phyloP scores from a whole-genome alignment of 2,329 filamentous ascomycete genomes.

The Monilinia polystroma region DNA sequence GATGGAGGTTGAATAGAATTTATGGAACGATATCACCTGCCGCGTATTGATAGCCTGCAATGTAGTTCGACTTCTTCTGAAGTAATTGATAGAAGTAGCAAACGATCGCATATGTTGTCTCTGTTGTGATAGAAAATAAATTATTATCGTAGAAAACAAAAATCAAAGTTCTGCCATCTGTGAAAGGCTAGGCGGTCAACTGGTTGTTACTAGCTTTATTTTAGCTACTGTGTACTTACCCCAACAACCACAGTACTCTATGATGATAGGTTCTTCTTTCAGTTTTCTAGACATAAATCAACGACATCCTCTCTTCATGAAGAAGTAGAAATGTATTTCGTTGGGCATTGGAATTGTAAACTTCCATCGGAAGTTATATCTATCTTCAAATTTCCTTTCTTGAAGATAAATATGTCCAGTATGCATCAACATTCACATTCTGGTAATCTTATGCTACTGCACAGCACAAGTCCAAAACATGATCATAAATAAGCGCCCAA shows the following conservation, averaged over 20 bases:
- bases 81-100: conserved; percentile 11
- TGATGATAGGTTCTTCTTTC: too few relatives aligned
- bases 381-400: too few relatives aligned
- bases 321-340: not conserved
- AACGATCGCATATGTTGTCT: conserved; percentile 8
- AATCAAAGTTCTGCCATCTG: conserved; percentile 11
- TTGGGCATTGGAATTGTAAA: too few relatives aligned
- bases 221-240: too few relatives aligned
- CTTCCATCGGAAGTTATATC: too few relatives aligned
- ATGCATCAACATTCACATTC: too few relatives aligned
- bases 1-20: conserved; percentile 1
- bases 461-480: not conserved
- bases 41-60: not conserved
- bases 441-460: not conserved
- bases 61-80: conserved; percentile 4
- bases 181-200: not conserved
- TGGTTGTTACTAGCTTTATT: not conserved
- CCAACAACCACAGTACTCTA: too few relatives aligned
- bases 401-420: too few relatives aligned
- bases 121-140: not conserved
- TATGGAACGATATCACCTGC: not conserved
- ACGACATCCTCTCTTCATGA: not conserved
- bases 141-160: conserved; percentile 9
- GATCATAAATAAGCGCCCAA: conserved; percentile 3
- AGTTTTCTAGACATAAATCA: too few relatives aligned